These are phyloP conservation scores for Cercospora sesami DNA, from an alignment of 2,329 filamentous ascomycete genomes.

Conservation along the genomic window DNA sequence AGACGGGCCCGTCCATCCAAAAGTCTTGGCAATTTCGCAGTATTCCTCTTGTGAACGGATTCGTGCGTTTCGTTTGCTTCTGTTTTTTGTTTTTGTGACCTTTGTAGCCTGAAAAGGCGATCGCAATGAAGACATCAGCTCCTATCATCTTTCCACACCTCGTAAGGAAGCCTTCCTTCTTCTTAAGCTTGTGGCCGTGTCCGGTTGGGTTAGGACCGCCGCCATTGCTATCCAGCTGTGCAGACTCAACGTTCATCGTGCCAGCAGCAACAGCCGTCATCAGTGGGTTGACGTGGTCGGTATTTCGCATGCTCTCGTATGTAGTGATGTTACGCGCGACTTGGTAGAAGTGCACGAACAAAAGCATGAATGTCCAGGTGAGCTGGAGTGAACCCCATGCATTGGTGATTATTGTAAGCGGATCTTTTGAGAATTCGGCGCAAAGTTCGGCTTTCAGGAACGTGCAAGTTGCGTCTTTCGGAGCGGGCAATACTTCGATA, in stretches of 20 bases:
- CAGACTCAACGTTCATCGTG: conserved; percentile 63
- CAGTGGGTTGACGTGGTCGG: conserved; percentile 58
- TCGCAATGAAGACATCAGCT: conserved; percentile 90
- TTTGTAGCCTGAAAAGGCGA: conserved; percentile 72
- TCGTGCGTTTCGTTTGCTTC: conserved; percentile 51
- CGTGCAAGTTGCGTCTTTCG: conserved; percentile 61
- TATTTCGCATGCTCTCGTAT: conserved; percentile 90
- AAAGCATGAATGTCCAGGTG: conserved; percentile 95
- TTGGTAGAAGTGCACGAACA: conserved; percentile 90
- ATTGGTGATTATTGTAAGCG: conserved; percentile 77
- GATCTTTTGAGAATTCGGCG: conserved; percentile 72
- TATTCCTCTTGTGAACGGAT: conserved; percentile 82
- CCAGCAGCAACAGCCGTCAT: conserved; percentile 75
- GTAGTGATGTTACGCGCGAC: conserved; percentile 92
- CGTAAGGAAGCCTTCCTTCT: conserved; percentile 67
- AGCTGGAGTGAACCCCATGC: conserved; percentile 82
- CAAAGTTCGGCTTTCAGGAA: conserved; percentile 75
- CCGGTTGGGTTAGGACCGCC: conserved; percentile 61
- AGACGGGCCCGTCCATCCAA: conserved; percentile 84
- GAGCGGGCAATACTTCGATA: conserved; percentile 49
- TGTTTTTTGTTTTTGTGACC: conserved; percentile 49
- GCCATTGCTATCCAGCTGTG: conserved; percentile 67
- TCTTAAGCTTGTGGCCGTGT: conserved; percentile 45
- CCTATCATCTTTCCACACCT: conserved; percentile 84
- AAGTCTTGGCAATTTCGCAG: conserved; percentile 94